phyloP scores from a whole-genome alignment of 179 eudicot species.

The Nepenthes alata region DNA sequence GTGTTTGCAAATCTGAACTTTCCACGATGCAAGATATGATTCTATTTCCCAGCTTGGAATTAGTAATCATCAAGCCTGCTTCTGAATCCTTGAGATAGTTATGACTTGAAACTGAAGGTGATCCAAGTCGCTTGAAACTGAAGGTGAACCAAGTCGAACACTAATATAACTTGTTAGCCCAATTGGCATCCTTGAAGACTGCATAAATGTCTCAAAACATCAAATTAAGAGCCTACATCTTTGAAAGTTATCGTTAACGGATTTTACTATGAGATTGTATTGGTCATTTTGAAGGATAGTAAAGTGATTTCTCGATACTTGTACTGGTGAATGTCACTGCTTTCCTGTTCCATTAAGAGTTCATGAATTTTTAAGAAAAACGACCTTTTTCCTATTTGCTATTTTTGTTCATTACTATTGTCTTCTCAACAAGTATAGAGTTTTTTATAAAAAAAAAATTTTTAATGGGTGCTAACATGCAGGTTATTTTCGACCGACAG shows the following conservation, averaged over 20 bases:
- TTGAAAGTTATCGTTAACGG: neutral
- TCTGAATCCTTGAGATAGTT: too few relatives aligned
- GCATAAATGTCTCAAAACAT: too few relatives aligned
- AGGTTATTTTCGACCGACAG: constrained; percentile 50
- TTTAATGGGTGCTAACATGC: constrained; percentile 13
- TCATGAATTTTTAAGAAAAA: neutral
- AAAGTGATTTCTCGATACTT: neutral
- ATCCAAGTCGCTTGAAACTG: too few relatives aligned
- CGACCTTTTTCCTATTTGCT: neutral
- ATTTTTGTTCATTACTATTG: neutral
- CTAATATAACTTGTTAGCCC: too few relatives aligned
- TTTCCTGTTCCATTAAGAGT: neutral
- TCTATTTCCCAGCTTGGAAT: too few relatives aligned
- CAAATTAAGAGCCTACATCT: too few relatives aligned
- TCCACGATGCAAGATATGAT: too few relatives aligned
- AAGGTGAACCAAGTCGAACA: too few relatives aligned
- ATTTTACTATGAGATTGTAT: neutral
- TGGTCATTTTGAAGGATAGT: neutral
- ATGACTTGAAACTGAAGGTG: too few relatives aligned
- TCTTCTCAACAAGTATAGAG: neutral
- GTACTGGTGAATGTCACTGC: neutral
- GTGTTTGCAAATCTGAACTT: too few relatives aligned
- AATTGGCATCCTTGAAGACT: too few relatives aligned
- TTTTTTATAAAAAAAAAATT: neutral
- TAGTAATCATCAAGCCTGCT: too few relatives aligned